A percentile compares a stretch with the other conserved stretches of the same genome.
Evolutionary conservation across 192 early-diverging fungal genomes (phyloP).

Genomic region (Haplosporangium gracile): DNA sequence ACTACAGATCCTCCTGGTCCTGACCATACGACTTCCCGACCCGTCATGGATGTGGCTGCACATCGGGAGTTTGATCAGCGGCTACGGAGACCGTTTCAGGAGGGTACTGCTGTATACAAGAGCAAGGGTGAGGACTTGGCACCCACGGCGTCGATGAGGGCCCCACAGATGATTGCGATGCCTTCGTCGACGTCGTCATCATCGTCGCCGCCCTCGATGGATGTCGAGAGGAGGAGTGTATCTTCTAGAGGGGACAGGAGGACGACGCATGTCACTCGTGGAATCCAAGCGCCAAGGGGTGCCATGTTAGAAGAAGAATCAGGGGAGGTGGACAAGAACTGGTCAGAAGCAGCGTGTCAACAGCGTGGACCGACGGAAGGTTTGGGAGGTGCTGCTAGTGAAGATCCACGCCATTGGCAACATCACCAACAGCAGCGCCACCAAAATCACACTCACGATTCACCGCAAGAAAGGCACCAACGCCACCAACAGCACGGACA

Average conservation of each 20-base stretch:
- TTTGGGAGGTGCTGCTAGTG: not conserved
- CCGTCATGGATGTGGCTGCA: not conserved
- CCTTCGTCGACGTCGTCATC: not conserved
- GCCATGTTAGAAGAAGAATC: not conserved
- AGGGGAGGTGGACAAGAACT: not conserved
- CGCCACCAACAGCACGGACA: not conserved
- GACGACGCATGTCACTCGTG: not conserved
- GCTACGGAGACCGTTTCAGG: not conserved
- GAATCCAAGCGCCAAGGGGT: not conserved
- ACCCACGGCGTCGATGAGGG: slow-evolving; percentile 14
- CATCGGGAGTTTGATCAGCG: slow-evolving; percentile 21
- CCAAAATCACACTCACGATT: not conserved
- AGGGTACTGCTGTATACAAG: not conserved
- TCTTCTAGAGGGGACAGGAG: not conserved
- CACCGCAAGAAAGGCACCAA: not conserved
- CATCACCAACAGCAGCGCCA: not conserved
- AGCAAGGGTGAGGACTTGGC: not conserved
- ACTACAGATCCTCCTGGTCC: not conserved
- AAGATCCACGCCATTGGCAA: not conserved
- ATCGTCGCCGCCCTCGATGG: no score
- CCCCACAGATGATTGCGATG: slow-evolving; percentile 24
- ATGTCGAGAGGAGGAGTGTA: not conserved
- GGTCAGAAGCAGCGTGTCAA: not conserved
- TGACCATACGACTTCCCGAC: not conserved
- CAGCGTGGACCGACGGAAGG: not conserved